Evolutionary conservation across 1,284 basidiomycete genomes (phyloP).

Genomic region (Pseudomicrostroma phylloplanum): DNA sequence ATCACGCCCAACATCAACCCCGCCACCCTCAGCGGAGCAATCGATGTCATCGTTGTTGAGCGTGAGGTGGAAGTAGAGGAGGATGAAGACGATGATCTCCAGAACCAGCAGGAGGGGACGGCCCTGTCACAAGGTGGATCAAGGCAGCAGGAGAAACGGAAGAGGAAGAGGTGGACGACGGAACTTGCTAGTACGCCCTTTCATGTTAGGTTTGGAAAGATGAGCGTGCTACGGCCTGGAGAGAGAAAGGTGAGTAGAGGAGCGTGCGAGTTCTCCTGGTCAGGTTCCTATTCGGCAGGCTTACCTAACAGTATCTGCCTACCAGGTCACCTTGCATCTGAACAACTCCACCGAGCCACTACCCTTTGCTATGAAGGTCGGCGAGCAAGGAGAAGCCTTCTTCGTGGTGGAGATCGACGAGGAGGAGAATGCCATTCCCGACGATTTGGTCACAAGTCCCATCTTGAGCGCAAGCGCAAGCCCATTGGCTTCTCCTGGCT

Average conservation of each 20-base stretch:
- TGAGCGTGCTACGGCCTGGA: conserved; percentile 85
- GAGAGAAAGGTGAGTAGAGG: conserved; percentile 73
- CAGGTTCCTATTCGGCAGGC: background rate
- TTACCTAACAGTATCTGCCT: background rate
- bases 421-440: conserved; percentile 69
- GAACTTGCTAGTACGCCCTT: conserved; percentile 90
- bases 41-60: conserved; percentile 50
- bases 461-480: conserved; percentile 44
- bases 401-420: conserved; percentile 92
- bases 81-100: conserved; percentile 51
- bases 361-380: conserved; percentile 97
- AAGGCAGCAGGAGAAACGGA: background rate
- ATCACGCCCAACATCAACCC: conserved; percentile 51
- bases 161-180: conserved; percentile 15
- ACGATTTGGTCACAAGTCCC: conserved; percentile 87
- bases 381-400: conserved; percentile 96
- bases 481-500: conserved; percentile 22
- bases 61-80: conserved; percentile 56
- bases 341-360: conserved; percentile 56
- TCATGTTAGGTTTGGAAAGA: conserved; percentile 96
- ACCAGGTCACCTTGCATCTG: conserved; percentile 33
- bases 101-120: background rate
- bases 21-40: conserved; percentile 49
- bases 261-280: too few species aligned
- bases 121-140: background rate